These are phyloP conservation scores for Furcasterigmium furcatum DNA, from an alignment of 2,329 filamentous ascomycete species.

Conservation along the genomic window DNA sequence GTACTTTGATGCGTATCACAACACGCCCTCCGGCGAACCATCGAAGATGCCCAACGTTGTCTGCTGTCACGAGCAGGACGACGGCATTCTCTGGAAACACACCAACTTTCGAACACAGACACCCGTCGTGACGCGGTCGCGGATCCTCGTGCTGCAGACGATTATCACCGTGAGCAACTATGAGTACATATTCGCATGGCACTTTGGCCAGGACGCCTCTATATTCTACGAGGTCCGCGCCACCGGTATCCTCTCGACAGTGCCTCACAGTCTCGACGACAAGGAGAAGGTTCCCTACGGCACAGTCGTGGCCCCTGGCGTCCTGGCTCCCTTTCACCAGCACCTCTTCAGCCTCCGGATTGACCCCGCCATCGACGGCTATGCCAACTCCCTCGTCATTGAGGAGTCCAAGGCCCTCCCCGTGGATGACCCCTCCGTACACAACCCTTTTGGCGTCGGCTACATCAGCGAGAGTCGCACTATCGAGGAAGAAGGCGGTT, in stretches of 20 bases:
- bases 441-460: slow-evolving; percentile 15
- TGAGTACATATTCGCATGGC: slow-evolving; percentile 47
- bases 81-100: slow-evolving; percentile 43
- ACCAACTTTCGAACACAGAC: slow-evolving; percentile 39
- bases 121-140: slow-evolving; percentile 47
- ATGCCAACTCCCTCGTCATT: slow-evolving; percentile 40
- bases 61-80: slow-evolving; percentile 49
- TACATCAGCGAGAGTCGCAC: slow-evolving; percentile 31
- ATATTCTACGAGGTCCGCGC: slow-evolving; percentile 49
- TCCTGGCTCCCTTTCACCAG: slow-evolving; percentile 59
- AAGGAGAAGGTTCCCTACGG: slow-evolving; percentile 39
- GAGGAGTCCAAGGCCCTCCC: slow-evolving; percentile 2
- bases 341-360: slow-evolving; percentile 58
- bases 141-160: slow-evolving; percentile 64
- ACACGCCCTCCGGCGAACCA: slow-evolving; percentile 39
- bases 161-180: slow-evolving; percentile 63
- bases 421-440: not conserved
- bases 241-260: slow-evolving; percentile 51
- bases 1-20: slow-evolving; percentile 44
- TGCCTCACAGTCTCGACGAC: slow-evolving; percentile 48
- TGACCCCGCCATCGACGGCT: slow-evolving; percentile 53
- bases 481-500: slow-evolving; percentile 30
- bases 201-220: slow-evolving; percentile 48
- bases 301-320: slow-evolving; percentile 54
- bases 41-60: slow-evolving; percentile 45